Percentiles rank a stretch among this genome's conserved stretches.
Conservation (phyloP, 805 yeast genomes). For the Priceomyces castillae region DNA sequence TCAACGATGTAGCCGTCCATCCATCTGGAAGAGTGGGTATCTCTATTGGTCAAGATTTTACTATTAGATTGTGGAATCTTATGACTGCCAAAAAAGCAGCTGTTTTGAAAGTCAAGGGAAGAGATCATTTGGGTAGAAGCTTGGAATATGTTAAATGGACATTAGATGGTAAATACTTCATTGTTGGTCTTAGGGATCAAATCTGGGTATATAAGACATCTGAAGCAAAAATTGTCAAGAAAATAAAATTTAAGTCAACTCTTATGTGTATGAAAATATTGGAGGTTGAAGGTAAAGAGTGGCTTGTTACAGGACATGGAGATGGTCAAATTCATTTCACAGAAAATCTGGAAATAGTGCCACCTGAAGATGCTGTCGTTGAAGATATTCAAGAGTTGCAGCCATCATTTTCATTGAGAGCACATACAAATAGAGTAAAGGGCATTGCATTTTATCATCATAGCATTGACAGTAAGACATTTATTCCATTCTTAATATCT, state of each 20-base stretch:
- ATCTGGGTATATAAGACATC: conserved; percentile 64
- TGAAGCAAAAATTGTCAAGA: conserved; percentile 55
- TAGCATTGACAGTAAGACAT: conserved; percentile 26
- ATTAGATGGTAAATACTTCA: conserved; percentile 62
- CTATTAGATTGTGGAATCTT: conserved; percentile 88
- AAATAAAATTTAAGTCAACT: conserved; percentile 50
- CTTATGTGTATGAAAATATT: conserved; percentile 67
- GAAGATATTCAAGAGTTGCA: conserved; percentile 25
- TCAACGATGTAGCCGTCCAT: conserved; percentile 85
- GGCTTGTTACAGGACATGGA: conserved; percentile 63
- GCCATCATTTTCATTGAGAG: conserved; percentile 62
- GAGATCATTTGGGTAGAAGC: conserved; percentile 62
- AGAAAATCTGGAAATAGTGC: conserved; percentile 33
- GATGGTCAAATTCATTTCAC: conserved; percentile 69
- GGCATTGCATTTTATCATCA: conserved; percentile 57
- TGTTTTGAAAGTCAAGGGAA: conserved; percentile 65
- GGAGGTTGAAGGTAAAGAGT: conserved; percentile 47
- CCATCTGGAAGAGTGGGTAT: conserved; percentile 88
- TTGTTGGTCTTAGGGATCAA: conserved; percentile 69
- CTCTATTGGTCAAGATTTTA: conserved; percentile 81
- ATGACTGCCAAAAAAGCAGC: conserved; percentile 97
- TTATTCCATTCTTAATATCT: conserved; percentile 57
- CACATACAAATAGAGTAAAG: conserved; percentile 85
- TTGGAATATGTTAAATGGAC: conserved; percentile 71
- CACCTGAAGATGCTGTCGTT: conserved; percentile 6